Conservation (phyloP, 352 stramenopile species). For the Globisporangium solare region DNA sequence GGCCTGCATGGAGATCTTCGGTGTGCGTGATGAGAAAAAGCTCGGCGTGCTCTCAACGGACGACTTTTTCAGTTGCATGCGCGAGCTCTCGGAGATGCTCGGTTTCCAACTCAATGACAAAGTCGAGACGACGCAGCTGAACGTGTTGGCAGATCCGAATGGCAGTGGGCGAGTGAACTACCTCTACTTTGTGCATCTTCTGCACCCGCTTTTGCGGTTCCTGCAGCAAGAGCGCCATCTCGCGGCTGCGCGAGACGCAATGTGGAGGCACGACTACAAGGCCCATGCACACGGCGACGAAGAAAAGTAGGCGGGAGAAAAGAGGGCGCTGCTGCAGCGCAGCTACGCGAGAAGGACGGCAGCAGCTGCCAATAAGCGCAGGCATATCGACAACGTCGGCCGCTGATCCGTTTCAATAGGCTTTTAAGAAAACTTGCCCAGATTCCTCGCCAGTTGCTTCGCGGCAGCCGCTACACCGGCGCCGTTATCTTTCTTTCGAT, state of each 20-base stretch:
- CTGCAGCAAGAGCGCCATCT: slow-evolving; percentile 25
- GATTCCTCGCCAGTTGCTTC: no score
- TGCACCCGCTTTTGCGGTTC: slow-evolving; percentile 37
- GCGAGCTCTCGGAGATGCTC: slow-evolving; percentile 18
- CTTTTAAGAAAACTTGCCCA: no score
- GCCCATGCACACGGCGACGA: background rate
- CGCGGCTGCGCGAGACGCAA: slow-evolving; percentile 2
- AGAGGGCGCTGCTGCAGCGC: no score
- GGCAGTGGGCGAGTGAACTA: slow-evolving; percentile 57
- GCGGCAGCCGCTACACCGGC: no score
- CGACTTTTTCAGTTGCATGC: slow-evolving; percentile 32
- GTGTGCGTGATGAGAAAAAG: slow-evolving; percentile 24
- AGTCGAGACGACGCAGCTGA: slow-evolving; percentile 25
- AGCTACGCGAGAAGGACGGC: no score
- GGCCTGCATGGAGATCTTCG: slow-evolving; percentile 29
- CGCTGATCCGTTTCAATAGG: no score
- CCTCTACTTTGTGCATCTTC: slow-evolving; percentile 43
- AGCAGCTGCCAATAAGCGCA: no score
- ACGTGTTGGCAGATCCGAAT: slow-evolving; percentile 36
- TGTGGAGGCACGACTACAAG: slow-evolving; percentile 2
- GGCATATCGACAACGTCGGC: no score
- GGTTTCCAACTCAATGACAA: slow-evolving; percentile 18
- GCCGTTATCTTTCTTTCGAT: no score
- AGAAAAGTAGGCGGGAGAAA: slow-evolving; percentile 6
- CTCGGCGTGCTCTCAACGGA: slow-evolving; percentile 29